Base-by-base conservation (phyloP, 352 stramenopile genomes). In the Phytophthora capsici region DNA sequence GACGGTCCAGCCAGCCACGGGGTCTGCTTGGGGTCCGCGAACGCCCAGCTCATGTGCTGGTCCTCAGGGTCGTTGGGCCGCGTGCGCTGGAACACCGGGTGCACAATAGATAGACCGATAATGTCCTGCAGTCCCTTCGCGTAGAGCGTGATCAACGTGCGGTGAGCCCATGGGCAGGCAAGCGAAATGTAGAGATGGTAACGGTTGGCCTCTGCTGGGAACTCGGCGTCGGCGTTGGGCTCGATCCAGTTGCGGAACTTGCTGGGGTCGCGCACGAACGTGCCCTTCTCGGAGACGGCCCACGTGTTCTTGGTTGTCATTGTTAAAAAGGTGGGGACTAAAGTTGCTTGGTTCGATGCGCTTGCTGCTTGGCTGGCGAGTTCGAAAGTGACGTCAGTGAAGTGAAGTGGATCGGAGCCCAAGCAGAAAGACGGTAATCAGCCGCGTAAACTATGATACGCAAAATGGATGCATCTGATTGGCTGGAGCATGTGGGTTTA, bases 181-280 rank as follows among this genome's bases (percentile, higher is more conserved):
- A 96, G 83, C 52, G 94, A 97, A 30, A 99, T 90, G 82, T 98
- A 99, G 23, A 99, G 77, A 77, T 99, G 96, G 80, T 99, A 94
- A 30, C 86, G 83, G 41, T 63, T 47, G 37, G 67, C 73, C 62
- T 90, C 73, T 16, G 85, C 79, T 1, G 85, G 79, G 67, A 91
- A 93, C 60, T 84, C 70, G 41, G 82, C 82, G 70, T 86, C 79
- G 17, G 77, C 49, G 44, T 65, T 55, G 20, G 79, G 47, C 57
- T 91, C 73, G 68, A 93, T 90, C 81, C 83, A 91, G 73, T 91
- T 87, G 77, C 81, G 85, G 73, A 93, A 93, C 63, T 86, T 85
- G 63, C 79, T 91, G 4, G 78, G 28, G 61, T 91, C 83, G 41
- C 85, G 85, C 72, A 89, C 65, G 58, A 94, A 94, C 32, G 72